These are phyloP conservation scores for Boeremia exigua DNA, from an alignment of 2,329 filamentous ascomycete species.

Conservation along the genomic window DNA sequence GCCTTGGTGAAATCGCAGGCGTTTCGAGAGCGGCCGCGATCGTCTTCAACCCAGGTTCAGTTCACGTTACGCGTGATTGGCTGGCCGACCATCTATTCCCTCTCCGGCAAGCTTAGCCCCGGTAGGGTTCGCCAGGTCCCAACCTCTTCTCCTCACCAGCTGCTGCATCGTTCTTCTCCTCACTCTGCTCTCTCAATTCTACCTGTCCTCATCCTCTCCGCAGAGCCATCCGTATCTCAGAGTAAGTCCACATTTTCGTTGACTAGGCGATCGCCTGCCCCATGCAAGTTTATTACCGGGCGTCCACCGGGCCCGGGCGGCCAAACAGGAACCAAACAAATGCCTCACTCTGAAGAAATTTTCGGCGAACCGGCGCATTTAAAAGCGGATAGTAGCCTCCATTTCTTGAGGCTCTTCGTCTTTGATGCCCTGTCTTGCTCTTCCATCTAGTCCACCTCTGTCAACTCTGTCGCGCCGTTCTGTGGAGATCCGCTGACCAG, in stretches of 20 bases:
- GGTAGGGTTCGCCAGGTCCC: constrained; percentile 15
- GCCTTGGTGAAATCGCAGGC: constrained; percentile 17
- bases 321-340: constrained; percentile 40
- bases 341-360: constrained; percentile 46
- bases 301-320: constrained; percentile 38
- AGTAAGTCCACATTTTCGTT: constrained; percentile 39
- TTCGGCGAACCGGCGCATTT: constrained; percentile 39
- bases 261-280: constrained; percentile 27
- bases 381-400: constrained; percentile 36
- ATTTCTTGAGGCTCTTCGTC: constrained; percentile 25
- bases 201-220: constrained; percentile 9
- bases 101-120: constrained; percentile 11
- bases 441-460: constrained; percentile 31
- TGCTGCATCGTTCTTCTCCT: constrained; percentile 15
- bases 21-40: constrained; percentile 20
- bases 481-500: constrained; percentile 41
- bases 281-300: constrained; percentile 34
- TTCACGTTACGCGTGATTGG: constrained; percentile 9
- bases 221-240: constrained; percentile 24
- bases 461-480: constrained; percentile 32
- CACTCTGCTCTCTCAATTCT: constrained; percentile 16
- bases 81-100: constrained; percentile 5
- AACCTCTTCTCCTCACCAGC: constrained; percentile 18
- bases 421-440: constrained; percentile 40
- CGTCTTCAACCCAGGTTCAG: constrained; percentile 12